These are phyloP conservation scores for Magnolia sinica DNA, from an alignment of 164 flowering plant species.

Conservation along the genomic window DNA sequence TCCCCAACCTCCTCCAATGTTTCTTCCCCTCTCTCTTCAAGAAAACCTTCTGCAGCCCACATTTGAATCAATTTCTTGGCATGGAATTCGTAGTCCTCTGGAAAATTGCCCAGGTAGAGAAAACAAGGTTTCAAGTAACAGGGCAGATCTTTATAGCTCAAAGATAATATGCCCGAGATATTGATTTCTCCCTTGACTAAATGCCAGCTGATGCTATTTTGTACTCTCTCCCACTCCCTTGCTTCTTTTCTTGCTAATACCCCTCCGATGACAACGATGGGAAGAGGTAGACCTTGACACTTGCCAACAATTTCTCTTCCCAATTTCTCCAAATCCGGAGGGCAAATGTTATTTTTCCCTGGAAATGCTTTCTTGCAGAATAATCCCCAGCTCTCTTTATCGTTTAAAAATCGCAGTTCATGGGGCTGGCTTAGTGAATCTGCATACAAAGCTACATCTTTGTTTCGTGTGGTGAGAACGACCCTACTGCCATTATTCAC, in stretches of 20 bases:
- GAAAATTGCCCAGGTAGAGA: conserved; percentile 1
- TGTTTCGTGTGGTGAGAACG: too few species aligned
- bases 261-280: conserved; percentile 10
- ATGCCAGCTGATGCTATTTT: not conserved
- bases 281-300: not conserved
- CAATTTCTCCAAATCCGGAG: not conserved
- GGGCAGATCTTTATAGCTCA: conserved; percentile 5
- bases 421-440: not conserved
- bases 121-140: conserved; percentile 2
- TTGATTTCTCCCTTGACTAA: not conserved
- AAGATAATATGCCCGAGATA: not conserved
- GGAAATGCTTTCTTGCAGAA: conserved; percentile 1
- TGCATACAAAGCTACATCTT: not conserved
- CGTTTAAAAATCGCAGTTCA: not conserved
- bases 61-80: not conserved
- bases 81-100: not conserved
- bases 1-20: conserved; percentile 2
- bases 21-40: conserved; percentile 1
- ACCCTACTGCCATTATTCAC: too few species aligned
- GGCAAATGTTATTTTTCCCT: not conserved
- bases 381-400: not conserved
- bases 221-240: not conserved
- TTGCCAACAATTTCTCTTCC: not conserved
- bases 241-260: not conserved
- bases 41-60: conserved; percentile 6